Percentiles rank a stretch among this genome's conserved stretches.
Evolutionary conservation across 2,329 filamentous ascomycete genomes (phyloP).

Genomic region (Curvularia spicifera): DNA sequence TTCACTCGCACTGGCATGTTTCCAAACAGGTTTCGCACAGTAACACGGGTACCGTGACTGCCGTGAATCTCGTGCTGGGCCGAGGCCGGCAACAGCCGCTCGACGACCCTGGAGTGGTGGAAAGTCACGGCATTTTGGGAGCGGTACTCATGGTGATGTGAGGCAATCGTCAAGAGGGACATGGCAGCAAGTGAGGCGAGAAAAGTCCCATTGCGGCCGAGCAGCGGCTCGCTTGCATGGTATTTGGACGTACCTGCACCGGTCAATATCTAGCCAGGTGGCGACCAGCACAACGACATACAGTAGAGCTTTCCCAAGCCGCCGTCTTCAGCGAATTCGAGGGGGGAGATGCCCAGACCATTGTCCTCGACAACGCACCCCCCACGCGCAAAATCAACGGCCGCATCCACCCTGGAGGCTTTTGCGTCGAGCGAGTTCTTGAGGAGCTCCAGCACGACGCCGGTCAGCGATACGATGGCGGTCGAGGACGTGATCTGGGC

Average conservation of each 20-base stretch:
- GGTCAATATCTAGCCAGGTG: constrained; percentile 12
- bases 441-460: constrained; percentile 73
- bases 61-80: constrained; percentile 62
- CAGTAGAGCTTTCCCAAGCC: constrained; percentile 76
- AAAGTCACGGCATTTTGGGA: constrained; percentile 71
- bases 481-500: constrained; percentile 85
- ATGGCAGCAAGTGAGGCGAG: constrained; percentile 77
- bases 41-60: constrained; percentile 75
- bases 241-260: constrained; percentile 78
- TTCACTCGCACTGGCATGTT: constrained; percentile 90
- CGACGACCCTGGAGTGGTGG: constrained; percentile 71
- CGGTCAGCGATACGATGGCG: constrained; percentile 75
- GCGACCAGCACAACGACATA: constrained; percentile 48
- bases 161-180: constrained; percentile 78
- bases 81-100: constrained; percentile 67
- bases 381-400: constrained; percentile 76
- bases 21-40: constrained; percentile 82
- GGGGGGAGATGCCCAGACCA: constrained; percentile 75
- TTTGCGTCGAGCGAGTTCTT: constrained; percentile 85
- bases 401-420: constrained; percentile 71
- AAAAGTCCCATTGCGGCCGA: constrained; percentile 77
- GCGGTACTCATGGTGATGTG: constrained; percentile 66
- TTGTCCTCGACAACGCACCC: constrained; percentile 84
- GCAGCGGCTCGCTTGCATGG: constrained; percentile 49
- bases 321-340: constrained; percentile 73